Conservation (phyloP, 495 filamentous ascomycete genomes). For the Neurospora sublineolata region DNA sequence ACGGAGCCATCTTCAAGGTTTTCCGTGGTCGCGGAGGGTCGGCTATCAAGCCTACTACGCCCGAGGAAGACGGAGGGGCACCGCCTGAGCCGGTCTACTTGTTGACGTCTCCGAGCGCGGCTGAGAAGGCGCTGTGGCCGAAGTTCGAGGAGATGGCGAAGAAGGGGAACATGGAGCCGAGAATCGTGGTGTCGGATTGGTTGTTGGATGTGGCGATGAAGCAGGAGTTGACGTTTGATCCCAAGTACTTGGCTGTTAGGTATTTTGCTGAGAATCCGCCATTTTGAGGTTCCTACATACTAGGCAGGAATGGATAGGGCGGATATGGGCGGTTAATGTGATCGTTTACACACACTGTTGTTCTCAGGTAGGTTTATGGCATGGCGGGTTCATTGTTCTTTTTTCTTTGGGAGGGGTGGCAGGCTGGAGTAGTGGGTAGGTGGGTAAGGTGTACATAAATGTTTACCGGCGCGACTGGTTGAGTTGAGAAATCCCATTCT, state of each 20-base stretch:
- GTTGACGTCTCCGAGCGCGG: slow-evolving; percentile 48
- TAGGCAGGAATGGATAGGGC: background rate
- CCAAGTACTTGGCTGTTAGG: slow-evolving; percentile 43
- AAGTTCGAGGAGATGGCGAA: slow-evolving; percentile 67
- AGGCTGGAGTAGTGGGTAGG: background rate
- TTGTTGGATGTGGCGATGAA: slow-evolving; percentile 78
- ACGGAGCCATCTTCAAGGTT: slow-evolving; percentile 71
- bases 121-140: slow-evolving; percentile 66
- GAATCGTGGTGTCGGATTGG: slow-evolving; percentile 80
- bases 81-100: slow-evolving; percentile 63
- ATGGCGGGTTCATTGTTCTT: background rate
- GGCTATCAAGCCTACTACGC: slow-evolving; percentile 42
- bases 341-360: background rate
- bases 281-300: background rate
- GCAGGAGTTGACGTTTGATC: slow-evolving; percentile 57
- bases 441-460: background rate
- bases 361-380: background rate
- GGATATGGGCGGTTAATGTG: background rate
- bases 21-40: slow-evolving; percentile 62
- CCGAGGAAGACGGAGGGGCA: slow-evolving; percentile 45
- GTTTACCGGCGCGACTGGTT: background rate
- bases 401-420: background rate
- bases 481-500: background rate
- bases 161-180: slow-evolving; percentile 56
- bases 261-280: slow-evolving; percentile 3